Base-by-base conservation (phyloP, 257 asterid genomes). In the Asclepias syriaca region DNA sequence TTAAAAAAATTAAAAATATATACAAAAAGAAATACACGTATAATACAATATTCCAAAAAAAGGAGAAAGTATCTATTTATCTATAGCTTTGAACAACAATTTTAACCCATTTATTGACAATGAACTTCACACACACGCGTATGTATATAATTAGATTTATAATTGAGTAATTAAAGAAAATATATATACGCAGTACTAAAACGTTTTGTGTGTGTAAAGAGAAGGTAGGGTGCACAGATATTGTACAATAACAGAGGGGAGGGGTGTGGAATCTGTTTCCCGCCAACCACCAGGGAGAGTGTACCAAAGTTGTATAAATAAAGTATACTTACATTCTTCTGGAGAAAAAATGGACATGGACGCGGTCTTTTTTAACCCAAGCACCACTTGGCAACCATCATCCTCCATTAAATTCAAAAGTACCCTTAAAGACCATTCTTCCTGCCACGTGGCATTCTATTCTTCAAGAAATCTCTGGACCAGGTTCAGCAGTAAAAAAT, bases 331-430 rank as follows among this genome's bases (percentile, higher is more conserved):
- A 50, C 37, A 68, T 74, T 72, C 34, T 49, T 70, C 46, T 56
- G 69, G 72, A 77, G 76, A 60, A 84, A 76, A 71, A 71, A 65
- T 54, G 22, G 71, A 66, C 54, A 51, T 56, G 63, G 79, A 85
- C 86, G 85, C 82, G 89, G 83, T 80, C 83, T 75, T 81, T 43
- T 43, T 72, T 57, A 51, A 51, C n/a, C 75, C 6, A 53, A 72
- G 71, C 87, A 84, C 82, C 58, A 70, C 82, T 61, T 72, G 58
- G 69, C 39, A 34, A 34, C 76, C 89, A 83, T 81, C 84, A 79
- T 77, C 74, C 67, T 74, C 78, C 83, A 74, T 74, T 80, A 60
- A 75, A 22, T 74, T 58, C 49, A 24, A 82, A 82, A 75, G 76
- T 77, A 77, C 69, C 48, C 45, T 32, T 39, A 81, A 81, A 73